Base-by-base conservation (phyloP, 768 basidiomycete genomes). In the Megacollybia marginata region DNA sequence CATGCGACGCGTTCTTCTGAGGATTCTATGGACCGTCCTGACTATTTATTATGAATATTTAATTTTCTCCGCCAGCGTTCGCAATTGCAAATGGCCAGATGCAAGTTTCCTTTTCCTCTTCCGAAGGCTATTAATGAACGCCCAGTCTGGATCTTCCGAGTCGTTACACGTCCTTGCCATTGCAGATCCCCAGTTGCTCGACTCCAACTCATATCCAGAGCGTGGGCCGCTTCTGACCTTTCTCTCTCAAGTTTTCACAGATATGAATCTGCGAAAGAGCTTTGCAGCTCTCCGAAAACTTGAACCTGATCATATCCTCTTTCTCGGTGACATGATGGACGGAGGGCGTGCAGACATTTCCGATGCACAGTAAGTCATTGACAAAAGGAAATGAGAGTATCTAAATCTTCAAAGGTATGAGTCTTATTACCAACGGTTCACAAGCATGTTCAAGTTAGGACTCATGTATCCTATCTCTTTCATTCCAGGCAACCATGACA, bases 311-410 rank as follows among this genome's bases (percentile, higher is more conserved):
- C 77, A 69, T 12, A 78, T 95, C 5, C 69, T 96, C 2, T 87
- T 95, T 54, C 71, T 93, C 18, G 94, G 94, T 34, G 92, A 96
- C 62, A 88, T 95, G 89, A 80, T 95, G 80, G 92, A 95, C 57
- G 81, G 78, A 48, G 92, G 91, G 23, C 23, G 23, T 28, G 23
- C 23, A 28, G 23, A 28, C 23, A 28, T 28, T 28, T 28, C 23
- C 2, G 23, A 28, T 28, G 6, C 23, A 28, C 23, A 28, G 23
- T 28, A 28, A 28, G 23, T 28, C 6, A 28, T 28, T 6, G 23
- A n/a, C n/a, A 28, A 28, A 2, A 28, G 23, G 23, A 28, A 28
- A 28, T 28, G 6, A 28, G 23, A 28, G 4, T 28, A 28, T 28
- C 23, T 28, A 28, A 28, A 28, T 28, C 23, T 28, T 28, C 6